Evolutionary conservation across 31 red algal species (phyloP), one percentile per base, ranked within the genome.

Genomic region (Odonthalia washingtoniensis): DNA sequence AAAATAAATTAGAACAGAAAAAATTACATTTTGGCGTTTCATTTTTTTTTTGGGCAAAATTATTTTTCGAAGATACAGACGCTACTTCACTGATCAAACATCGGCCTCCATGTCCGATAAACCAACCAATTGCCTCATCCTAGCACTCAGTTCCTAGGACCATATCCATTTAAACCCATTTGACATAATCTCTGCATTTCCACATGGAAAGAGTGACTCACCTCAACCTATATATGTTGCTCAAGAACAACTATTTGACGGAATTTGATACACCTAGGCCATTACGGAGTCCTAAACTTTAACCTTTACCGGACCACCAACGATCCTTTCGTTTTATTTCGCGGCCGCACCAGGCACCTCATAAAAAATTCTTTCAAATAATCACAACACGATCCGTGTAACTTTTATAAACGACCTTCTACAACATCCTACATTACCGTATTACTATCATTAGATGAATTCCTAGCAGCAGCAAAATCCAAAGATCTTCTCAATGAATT

Each of bases 281-380:
- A 2, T 2, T 69, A 31, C 18, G 74, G 74, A 3, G 62, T 21
- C 3, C 75, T 88, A 5, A 42, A 44, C 14, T 31, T 37, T 14
- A 88, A 88, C 85, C 61, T 88, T 1, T 80, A 88, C 30, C 72
- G 85, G 24, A 46, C 74, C 21, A 63, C 78, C 0, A 61, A 40
- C 40, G 68, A 60, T n/a, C n/a, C n/a, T n/a, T n/a, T n/a, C n/a
- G n/a, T n/a, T n/a, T n/a, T n/a, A n/a, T n/a, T n/a, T n/a, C n/a
- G n/a, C n/a, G n/a, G n/a, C n/a, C n/a, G n/a, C n/a, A n/a, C n/a
- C n/a, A n/a, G n/a, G n/a, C n/a, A 72, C 41, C 32, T 28, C 42
- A 41, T 41, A 5, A 0, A 12, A 88, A 49, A 37, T 28, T 65
- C 17, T 12, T 43, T 17, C 18, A 77, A 77, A 37, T 34, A 21